phyloP scores from a whole-genome alignment of 108 stramenopile genomes.

The Skeletonema costatum region DNA sequence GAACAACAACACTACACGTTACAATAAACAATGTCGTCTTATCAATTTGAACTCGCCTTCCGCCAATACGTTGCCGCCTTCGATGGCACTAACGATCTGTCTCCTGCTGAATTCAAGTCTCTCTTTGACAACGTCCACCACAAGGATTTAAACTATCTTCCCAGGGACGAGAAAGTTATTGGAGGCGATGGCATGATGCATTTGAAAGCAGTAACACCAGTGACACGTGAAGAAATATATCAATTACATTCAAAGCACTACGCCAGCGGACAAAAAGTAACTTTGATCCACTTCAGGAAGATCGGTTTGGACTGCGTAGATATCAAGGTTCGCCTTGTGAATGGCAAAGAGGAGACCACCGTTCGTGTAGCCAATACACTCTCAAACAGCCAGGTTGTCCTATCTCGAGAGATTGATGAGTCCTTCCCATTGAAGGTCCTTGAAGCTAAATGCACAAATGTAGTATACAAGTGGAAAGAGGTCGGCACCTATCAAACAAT shows the following conservation, averaged over 20 bases:
- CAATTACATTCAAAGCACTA: background rate
- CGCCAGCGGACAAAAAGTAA: background rate
- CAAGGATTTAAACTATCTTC: background rate
- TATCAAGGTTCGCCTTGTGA: constrained; percentile 5
- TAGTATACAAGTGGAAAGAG: too few relatives aligned
- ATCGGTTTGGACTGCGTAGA: constrained; percentile 12
- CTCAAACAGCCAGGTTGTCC: background rate
- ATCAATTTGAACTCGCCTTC: constrained; percentile 2
- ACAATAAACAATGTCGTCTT: background rate
- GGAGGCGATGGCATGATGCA: background rate
- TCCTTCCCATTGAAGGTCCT: background rate
- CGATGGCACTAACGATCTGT: constrained; percentile 1
- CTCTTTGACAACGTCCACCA: constrained; percentile 1
- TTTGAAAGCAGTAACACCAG: background rate
- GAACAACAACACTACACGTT: background rate
- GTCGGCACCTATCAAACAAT: too few relatives aligned
- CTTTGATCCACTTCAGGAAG: constrained; percentile 3
- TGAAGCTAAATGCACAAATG: too few relatives aligned
- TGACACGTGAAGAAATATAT: background rate
- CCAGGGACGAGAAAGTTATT: background rate
- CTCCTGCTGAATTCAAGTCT: background rate
- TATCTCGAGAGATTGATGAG: background rate
- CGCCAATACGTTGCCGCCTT: constrained; percentile 7
- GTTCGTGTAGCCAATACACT: background rate
- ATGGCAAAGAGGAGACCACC: background rate